A percentile compares a stretch with the other conserved stretches of the same genome.
phyloP scores from a whole-genome alignment of 495 filamentous ascomycete species.

The Xylaria scruposa region DNA sequence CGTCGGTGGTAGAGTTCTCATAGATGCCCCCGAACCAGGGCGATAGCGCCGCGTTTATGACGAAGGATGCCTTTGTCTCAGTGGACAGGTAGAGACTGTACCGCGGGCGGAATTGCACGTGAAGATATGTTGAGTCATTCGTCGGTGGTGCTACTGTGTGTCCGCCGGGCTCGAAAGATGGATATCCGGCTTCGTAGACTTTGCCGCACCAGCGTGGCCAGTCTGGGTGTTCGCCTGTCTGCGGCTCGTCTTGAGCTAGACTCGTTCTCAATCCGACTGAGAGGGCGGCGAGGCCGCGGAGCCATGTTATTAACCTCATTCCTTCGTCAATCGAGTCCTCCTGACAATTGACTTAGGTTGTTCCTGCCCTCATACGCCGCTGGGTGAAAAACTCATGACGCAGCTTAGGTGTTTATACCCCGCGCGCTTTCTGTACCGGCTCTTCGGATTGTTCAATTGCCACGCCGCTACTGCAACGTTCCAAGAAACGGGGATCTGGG shows the following conservation, averaged over 20 bases:
- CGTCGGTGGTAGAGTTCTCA: slow-evolving; percentile 38
- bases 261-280: background rate
- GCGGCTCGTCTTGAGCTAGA: slow-evolving; percentile 41
- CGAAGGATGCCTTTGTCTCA: slow-evolving; percentile 61
- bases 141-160: slow-evolving; percentile 54
- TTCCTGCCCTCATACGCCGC: background rate
- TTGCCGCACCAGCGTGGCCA: slow-evolving; percentile 67
- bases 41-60: slow-evolving; percentile 65
- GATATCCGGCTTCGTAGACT: slow-evolving; percentile 62
- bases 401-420: background rate
- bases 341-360: background rate
- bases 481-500: background rate
- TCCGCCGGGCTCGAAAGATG: slow-evolving; percentile 67
- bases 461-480: slow-evolving; percentile 16
- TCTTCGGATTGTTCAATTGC: background rate
- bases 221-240: slow-evolving; percentile 51
- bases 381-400: background rate
- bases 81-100: slow-evolving; percentile 66
- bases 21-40: slow-evolving; percentile 54
- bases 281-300: slow-evolving; percentile 1
- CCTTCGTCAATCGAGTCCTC: background rate
- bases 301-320: background rate
- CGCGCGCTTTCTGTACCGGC: background rate
- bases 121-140: slow-evolving; percentile 53
- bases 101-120: slow-evolving; percentile 65